Base-by-base conservation (phyloP, 345 rosid species). In the Excoecaria cochinchinensis region DNA sequence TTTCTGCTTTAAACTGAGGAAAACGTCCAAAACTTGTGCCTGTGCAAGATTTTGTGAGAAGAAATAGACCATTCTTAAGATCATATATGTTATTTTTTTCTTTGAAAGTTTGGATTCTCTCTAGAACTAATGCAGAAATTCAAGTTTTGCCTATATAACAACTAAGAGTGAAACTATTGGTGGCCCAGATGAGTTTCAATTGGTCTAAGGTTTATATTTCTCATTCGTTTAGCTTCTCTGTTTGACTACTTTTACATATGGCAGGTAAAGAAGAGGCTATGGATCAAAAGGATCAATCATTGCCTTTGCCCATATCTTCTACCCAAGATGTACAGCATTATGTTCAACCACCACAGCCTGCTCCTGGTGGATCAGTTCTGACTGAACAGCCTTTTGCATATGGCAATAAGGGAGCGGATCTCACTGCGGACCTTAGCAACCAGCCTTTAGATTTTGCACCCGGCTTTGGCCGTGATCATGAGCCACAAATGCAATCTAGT, bases 381-480 rank as follows among this genome's bases (percentile, higher is more conserved):
- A 42, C 25, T 14, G 90, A 84, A 62, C 91, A 86, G 74, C 82
- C 86, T 31, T 83, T 87, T 76, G 78, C 85, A 58, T 90, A 84
- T 82, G 87, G 92, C 64, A 87, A 83, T 85, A 98, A 85, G 65
- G 73, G 85, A 25, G 75, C 83, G 66, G 89, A 85, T 83, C 84
- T 86, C 58, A 62, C 82, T 39, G 70, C 69, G 40, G 88, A 81
- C 81, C 92, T 77, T 80, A 83, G 88, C 67, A 88, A 91, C 71
- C 92, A 84, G 76, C 95, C 95, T 77, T 80, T 88, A 85, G 86
- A 90, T 65, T 91, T 93, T 87, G 76, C 88, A 38, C 76, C 90
- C 69, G 75, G 90, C 81, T 87, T 87, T 80, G 85, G 59, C 71
- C 81, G 77, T 73, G 88, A 86, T 57, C 86, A 79, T 73, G 86